Conservation (phyloP, 2,329 filamentous ascomycete species). For the Gremmenia infestans region DNA sequence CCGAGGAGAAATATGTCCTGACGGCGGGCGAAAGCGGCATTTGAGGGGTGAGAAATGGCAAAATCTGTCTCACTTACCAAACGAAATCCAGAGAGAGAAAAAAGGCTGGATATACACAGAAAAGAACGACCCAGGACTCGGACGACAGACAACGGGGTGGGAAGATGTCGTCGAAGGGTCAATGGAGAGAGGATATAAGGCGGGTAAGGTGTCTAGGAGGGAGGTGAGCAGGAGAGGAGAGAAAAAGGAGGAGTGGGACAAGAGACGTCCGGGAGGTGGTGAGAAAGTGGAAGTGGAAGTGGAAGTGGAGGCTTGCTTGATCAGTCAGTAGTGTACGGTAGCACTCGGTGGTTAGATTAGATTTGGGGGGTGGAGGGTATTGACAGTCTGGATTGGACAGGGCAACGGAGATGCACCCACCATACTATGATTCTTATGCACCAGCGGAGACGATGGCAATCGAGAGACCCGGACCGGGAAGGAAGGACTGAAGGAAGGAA, state of each 20-base stretch:
- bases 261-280: background rate
- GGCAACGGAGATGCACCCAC: background rate
- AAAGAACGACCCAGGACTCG: conserved; percentile 22
- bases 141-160: conserved; percentile 12
- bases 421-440: too few relatives aligned
- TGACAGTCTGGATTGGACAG: background rate
- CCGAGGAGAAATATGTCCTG: conserved; percentile 22
- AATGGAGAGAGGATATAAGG: background rate
- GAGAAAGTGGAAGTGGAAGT: background rate
- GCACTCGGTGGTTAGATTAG: conserved; percentile 3
- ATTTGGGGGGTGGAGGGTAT: background rate
- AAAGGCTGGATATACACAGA: conserved; percentile 17
- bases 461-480: too few relatives aligned
- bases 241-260: conserved; percentile 4
- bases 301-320: background rate
- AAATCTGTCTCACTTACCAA: conserved; percentile 21
- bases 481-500: too few relatives aligned
- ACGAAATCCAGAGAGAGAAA: conserved; percentile 15
- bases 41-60: conserved; percentile 8
- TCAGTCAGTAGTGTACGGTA: conserved; percentile 1
- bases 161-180: conserved; percentile 4
- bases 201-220: conserved; percentile 1
- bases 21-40: conserved; percentile 14
- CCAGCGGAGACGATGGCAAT: too few relatives aligned
- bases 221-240: conserved; percentile 5